Conservation (phyloP, 345 rosid species). For the Populus pruinosa region DNA sequence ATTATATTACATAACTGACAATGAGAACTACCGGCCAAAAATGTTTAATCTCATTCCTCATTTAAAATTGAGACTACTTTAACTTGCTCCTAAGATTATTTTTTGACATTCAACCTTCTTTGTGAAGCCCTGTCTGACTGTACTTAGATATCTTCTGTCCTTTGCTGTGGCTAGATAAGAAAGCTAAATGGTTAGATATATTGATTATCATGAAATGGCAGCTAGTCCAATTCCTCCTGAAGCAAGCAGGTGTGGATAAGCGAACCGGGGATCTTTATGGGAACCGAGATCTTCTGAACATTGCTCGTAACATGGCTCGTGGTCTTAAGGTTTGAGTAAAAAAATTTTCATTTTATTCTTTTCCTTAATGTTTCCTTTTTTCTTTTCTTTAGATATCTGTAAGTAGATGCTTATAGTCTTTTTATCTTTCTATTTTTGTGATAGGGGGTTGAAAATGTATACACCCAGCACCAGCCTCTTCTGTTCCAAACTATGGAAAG, state of each 20-base stretch:
- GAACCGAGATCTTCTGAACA: constrained; percentile 86
- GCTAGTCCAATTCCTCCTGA: constrained; percentile 91
- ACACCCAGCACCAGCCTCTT: constrained; percentile 99
- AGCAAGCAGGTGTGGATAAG: constrained; percentile 94
- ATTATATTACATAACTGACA: background rate
- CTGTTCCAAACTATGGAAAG: constrained; percentile 90
- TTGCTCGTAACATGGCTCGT: constrained; percentile 99
- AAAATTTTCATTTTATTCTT: background rate
- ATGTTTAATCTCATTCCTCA: background rate
- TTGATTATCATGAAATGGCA: constrained; percentile 40
- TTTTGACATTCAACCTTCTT: background rate
- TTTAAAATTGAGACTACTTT: background rate
- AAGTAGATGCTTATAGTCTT: background rate
- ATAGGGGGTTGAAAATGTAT: constrained; percentile 96
- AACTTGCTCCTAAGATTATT: background rate
- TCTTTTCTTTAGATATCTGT: background rate
- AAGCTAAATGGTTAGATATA: constrained; percentile 17
- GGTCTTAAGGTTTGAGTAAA: constrained; percentile 75
- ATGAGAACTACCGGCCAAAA: background rate
- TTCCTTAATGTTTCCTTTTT: constrained; percentile 1
- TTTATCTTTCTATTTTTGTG: background rate
- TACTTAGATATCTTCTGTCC: background rate
- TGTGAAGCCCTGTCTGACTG: constrained; percentile 1
- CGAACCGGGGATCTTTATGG: constrained; percentile 95
- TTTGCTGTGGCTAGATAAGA: background rate